Evolutionary conservation across 129 eudicot genomes (phyloP), one percentile per base, ranked within the genome.

Genomic region (Pulicaria dysenterica): DNA sequence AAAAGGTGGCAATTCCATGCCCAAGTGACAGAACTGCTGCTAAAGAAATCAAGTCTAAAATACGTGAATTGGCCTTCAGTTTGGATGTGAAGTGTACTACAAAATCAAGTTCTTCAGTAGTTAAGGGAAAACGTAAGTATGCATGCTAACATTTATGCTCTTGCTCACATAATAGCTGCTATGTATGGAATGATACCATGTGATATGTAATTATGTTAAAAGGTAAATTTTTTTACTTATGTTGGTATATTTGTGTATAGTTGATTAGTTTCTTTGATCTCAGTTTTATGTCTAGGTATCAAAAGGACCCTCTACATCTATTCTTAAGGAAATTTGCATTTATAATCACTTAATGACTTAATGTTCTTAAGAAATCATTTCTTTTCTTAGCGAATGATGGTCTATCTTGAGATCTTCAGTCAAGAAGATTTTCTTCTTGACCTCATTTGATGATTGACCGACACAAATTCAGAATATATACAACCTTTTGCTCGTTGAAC

Each of bases 101-200:
- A 40, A 72, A 58, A 65, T 82, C 85, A 72, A 64, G 82, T 76
- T 72, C 90, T 76, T 44, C 88, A 31, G 76, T 51, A 37, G 73
- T 69, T 74, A 85, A 87, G 77, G 88, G 67, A 64, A 85, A 90
- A 84, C 76, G 98, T 89, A 69, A 54, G 96, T 78, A 62, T 64
- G 57, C 70, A n/a, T 48, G 39, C 64, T 69, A 14, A 51, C 9
- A 31, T 46, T 68, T 42, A 10, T 44, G 48, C 14, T 34, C 50
- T 68, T 15, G 9, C 41, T 70, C 8, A 31, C 15, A 58, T 24
- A 11, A 31, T 17, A 63, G 40, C 45, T 43, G 36, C 39, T 16
- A 13, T 45, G 43, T 13, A 24, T 47, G 45, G 10, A 57, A 47
- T 73, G 17, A 24, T 24, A 24, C 31, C 12, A 12, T 39, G 8